These are phyloP conservation scores for Aspergillus sp. DNA, from an alignment of 2,329 filamentous ascomycete genomes.

Conservation along the genomic window DNA sequence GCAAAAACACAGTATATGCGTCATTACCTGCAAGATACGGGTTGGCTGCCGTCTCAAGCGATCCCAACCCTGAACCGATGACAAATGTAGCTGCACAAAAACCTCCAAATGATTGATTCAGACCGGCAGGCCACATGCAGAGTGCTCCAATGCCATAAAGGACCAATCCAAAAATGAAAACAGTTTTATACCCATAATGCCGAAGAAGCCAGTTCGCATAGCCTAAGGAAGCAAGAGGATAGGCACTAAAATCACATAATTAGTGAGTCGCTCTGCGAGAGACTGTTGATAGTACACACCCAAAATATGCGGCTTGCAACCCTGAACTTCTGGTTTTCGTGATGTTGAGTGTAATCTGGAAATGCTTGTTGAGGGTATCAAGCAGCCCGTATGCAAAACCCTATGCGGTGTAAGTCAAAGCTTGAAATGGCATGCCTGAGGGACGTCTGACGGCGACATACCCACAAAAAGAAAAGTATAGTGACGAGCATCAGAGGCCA, in stretches of 20 bases:
- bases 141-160: slow-evolving; percentile 73
- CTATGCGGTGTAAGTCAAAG: slow-evolving; percentile 20
- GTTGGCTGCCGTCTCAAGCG: slow-evolving; percentile 76
- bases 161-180: slow-evolving; percentile 72
- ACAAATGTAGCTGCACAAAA: slow-evolving; percentile 73
- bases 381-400: slow-evolving; percentile 52
- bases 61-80: slow-evolving; percentile 70
- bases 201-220: slow-evolving; percentile 64
- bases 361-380: slow-evolving; percentile 56
- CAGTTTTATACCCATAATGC: slow-evolving; percentile 74
- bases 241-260: slow-evolving; percentile 39
- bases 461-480: slow-evolving; percentile 55
- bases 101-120: slow-evolving; percentile 70
- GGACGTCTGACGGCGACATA: slow-evolving; percentile 8
- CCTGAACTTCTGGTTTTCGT: slow-evolving; percentile 60
- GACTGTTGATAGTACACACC: slow-evolving; percentile 41
- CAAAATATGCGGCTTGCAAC: slow-evolving; percentile 65
- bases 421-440: background rate
- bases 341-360: slow-evolving; percentile 57
- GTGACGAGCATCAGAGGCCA: slow-evolving; percentile 48
- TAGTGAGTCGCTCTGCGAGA: background rate
- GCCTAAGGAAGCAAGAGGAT: slow-evolving; percentile 54
- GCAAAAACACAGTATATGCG: background rate
- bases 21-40: slow-evolving; percentile 64
- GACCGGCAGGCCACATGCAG: slow-evolving; percentile 80